Evolutionary conservation across 805 yeast species (phyloP), one percentile per base, ranked within the genome.

Genomic region (Yarrowia bubula): DNA sequence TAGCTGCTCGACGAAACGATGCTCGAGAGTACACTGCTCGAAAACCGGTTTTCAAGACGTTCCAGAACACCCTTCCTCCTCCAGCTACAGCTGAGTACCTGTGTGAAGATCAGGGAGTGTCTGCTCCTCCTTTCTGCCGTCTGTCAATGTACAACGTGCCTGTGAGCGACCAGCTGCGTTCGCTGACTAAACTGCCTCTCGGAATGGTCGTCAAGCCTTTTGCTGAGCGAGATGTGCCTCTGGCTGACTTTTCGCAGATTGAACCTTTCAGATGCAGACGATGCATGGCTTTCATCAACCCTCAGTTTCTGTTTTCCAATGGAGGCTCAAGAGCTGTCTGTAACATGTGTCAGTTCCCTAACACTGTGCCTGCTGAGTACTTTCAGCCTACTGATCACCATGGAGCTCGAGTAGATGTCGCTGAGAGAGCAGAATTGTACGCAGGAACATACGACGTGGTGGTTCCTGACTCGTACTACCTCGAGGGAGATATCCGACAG

Each of bases 241-340:
- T 81, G 4, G 86, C 87, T 5, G 92, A 90, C 72, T 83, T 84
- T 77, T 76, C 80, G 28, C 72, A 79, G 44, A 80, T 80, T 14
- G 90, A 91, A 0, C 96, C 97, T 0, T 87, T 96, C 38, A 83
- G 99, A 70, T 95, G 99, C 76, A 83, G 85, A 69, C 86, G 98
- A 68, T 95, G 99, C 77, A 84, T 97, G 65, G 84, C 97, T 1
- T 95, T 92, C 75, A 81, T 92, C 68, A 95, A 93, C 73, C 96
- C 98, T 3, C 83, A 86, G 17, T 88, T 89, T 86, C 86, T 83
- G 67, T 86, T 84, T 69, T 78, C 81, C 63, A 80, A 84, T 6
- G 82, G 81, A 64, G 86, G 86, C 32, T 83, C 86, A 47, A 79
- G 77, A 66, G 89, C 90, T 75, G 80, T 84, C 11, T 95, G 99